A percentile compares a stretch with the other conserved stretches of the same genome.
phyloP scores from a whole-genome alignment of 768 basidiomycete genomes.

The Suillus occidentalis region DNA sequence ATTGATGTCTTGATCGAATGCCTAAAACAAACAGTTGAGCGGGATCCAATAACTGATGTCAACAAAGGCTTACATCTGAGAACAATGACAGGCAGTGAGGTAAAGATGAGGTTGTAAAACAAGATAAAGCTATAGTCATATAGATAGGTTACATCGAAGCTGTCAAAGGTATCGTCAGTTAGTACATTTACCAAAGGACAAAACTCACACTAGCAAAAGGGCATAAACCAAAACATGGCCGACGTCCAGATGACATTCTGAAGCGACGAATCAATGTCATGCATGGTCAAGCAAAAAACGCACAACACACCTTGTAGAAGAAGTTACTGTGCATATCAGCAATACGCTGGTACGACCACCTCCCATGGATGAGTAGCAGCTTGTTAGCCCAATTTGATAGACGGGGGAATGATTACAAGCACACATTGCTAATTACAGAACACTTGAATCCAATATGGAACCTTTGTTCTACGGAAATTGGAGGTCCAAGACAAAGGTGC shows the following conservation, averaged over 20 bases:
- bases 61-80: constrained; percentile 67
- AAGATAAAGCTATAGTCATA: constrained; percentile 95
- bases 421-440: too few species aligned
- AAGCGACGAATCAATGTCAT: constrained; percentile 12
- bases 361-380: constrained; percentile 88
- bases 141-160: constrained; percentile 93
- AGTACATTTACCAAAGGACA: constrained; percentile 7
- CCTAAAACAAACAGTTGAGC: constrained; percentile 27
- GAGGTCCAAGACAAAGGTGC: constrained; percentile 13
- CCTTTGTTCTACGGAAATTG: constrained; percentile 9
- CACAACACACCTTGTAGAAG: constrained; percentile 84
- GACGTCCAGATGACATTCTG: constrained; percentile 93
- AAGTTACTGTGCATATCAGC: constrained; percentile 98
- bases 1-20: constrained; percentile 95
- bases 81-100: constrained; percentile 87
- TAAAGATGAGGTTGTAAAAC: constrained; percentile 90
- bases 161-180: constrained; percentile 32
- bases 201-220: constrained; percentile 77
- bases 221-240: constrained; percentile 91
- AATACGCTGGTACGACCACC: constrained; percentile 95
- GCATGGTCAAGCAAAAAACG: not conserved
- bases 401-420: too few species aligned
- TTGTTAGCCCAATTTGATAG: constrained; percentile 34
- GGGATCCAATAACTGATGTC: not conserved
- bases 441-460: constrained; percentile 15